A percentile compares a stretch with the other conserved stretches of the same genome.
phyloP scores from a whole-genome alignment of 495 filamentous ascomycete species.

The Hypoxylon perforatum region DNA sequence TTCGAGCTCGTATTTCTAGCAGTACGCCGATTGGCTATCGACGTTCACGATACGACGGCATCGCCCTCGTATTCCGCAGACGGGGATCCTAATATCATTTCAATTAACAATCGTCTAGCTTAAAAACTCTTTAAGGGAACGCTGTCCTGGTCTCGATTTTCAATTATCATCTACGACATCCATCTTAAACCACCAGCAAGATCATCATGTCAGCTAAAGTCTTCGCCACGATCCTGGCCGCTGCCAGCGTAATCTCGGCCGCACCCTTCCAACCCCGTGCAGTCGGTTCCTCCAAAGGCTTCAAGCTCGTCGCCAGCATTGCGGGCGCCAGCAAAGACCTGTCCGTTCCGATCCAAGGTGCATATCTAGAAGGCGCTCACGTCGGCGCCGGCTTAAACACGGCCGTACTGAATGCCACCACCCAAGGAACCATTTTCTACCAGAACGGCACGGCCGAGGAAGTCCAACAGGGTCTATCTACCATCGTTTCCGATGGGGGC shows the following conservation, averaged over 20 bases:
- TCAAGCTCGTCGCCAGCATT: constrained; percentile 36
- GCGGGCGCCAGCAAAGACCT: constrained; percentile 26
- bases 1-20: too few relatives aligned
- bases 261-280: background rate
- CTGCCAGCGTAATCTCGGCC: constrained; percentile 5
- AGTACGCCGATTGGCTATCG: too few relatives aligned
- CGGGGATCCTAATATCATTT: too few relatives aligned
- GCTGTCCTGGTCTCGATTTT: too few relatives aligned
- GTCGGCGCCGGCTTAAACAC: constrained; percentile 32
- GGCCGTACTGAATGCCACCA: constrained; percentile 15
- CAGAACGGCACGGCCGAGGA: constrained; percentile 36
- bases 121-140: too few relatives aligned
- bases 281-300: constrained; percentile 12
- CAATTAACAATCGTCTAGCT: too few relatives aligned
- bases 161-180: too few relatives aligned
- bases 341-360: constrained; percentile 38
- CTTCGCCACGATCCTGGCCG: background rate
- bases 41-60: too few relatives aligned
- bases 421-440: constrained; percentile 28
- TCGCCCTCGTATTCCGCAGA: too few relatives aligned
- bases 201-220: background rate
- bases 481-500: constrained; percentile 28
- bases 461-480: background rate
- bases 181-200: too few relatives aligned
- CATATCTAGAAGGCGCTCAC: constrained; percentile 28